Conservation (phyloP, 768 basidiomycete genomes). For the Lentinus brumalis region DNA sequence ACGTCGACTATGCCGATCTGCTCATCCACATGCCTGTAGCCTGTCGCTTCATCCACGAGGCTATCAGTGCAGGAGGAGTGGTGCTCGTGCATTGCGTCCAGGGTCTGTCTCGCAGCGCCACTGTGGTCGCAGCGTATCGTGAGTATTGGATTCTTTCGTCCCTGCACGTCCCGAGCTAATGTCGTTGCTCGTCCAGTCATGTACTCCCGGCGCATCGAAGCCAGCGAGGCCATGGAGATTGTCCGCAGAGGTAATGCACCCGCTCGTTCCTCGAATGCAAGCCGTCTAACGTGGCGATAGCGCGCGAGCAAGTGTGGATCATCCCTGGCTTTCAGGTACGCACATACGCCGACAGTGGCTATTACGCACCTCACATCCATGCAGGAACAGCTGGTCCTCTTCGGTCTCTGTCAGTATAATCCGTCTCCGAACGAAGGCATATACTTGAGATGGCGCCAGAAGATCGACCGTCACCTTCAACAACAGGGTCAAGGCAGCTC, state of each 20-base stretch:
- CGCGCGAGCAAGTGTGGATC: slow-evolving; percentile 77
- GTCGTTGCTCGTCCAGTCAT: slow-evolving; percentile 50
- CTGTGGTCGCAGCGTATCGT: slow-evolving; percentile 80
- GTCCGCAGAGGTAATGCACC: slow-evolving; percentile 55
- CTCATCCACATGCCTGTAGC: slow-evolving; percentile 64
- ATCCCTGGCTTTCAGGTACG: slow-evolving; percentile 67
- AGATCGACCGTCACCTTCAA: slow-evolving; percentile 46
- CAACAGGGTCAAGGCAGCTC: slow-evolving; percentile 29
- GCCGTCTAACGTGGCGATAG: slow-evolving; percentile 35
- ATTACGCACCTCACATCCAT: background rate
- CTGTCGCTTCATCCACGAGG: slow-evolving; percentile 63
- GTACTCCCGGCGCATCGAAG: slow-evolving; percentile 57
- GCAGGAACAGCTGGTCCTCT: slow-evolving; percentile 70
- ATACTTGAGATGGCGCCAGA: slow-evolving; percentile 65
- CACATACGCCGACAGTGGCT: background rate
- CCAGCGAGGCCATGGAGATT: slow-evolving; percentile 58
- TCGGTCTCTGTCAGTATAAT: slow-evolving; percentile 70
- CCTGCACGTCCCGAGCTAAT: background rate
- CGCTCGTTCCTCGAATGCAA: background rate
- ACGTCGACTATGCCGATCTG: slow-evolving; percentile 55
- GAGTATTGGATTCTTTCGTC: slow-evolving; percentile 28
- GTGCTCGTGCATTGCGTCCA: slow-evolving; percentile 75
- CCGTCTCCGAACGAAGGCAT: slow-evolving; percentile 63
- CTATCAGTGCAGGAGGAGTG: slow-evolving; percentile 51
- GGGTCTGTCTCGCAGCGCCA: slow-evolving; percentile 71